Evolutionary conservation across 129 eudicot species (phyloP), one percentile per base, ranked within the genome.

Genomic region (Flaveria robusta): DNA sequence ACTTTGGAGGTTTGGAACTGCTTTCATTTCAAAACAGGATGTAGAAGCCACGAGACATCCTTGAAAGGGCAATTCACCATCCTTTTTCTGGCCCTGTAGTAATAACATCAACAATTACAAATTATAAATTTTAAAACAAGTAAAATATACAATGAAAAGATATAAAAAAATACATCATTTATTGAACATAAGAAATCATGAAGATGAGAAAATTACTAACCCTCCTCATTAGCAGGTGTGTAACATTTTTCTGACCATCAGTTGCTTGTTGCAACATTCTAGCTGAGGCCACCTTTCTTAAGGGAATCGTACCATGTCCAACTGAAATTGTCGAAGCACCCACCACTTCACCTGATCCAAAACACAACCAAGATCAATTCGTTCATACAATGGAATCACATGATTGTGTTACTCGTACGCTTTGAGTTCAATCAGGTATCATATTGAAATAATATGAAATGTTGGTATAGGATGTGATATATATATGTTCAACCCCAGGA

Each of bases 291-390:
- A 95, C 86, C 86, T 95, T 95, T 79, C 82, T 86, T 71, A 95
- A 83, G 73, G 83, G 65, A 76, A 75, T 84, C 64, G 81, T 78
- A 70, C 96, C 92, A 69, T 87, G 96, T 65, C 97, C 97, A 63
- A 91, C 90, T 7, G 95, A 78, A 81, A 95, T 83, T n/a, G 94
- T 89, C 24, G 96, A 84, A 43, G 97, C 92, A 66, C 99, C 97
- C 68, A 95, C 96, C 47, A 91, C 99, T 85, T 95, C 99, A 75
- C 99, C 99, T 95, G 81, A 62, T 81, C 65, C 78, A 41, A 71
- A 50, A 24, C 19, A 19, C 14, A 55, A 55, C 49, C 47, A 65
- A 63, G 26, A 50, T 71, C 39, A 79, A 72, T 66, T 37, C n/a
- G 16, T 47, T 65, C 20, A 62, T 56, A 55, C 37, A 55, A 69